These are phyloP conservation scores for Diaporthe vaccinii DNA, from an alignment of 2,329 filamentous ascomycete genomes.

Conservation along the genomic window DNA sequence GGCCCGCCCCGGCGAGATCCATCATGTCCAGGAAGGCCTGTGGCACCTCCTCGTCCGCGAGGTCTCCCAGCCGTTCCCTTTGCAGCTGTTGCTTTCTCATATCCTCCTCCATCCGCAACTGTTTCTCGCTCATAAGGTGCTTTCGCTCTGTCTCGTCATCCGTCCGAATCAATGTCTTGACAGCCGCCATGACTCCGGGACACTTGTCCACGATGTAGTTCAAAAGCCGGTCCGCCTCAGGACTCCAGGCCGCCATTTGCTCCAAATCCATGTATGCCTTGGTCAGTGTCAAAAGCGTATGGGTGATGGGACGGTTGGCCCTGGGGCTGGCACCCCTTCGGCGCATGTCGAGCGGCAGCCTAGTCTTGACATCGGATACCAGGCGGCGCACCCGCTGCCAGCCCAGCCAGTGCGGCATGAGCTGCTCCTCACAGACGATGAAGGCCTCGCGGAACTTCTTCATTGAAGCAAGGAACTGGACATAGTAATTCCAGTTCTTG, in stretches of 20 bases:
- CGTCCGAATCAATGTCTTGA: constrained; percentile 47
- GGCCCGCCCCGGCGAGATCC: constrained; percentile 26
- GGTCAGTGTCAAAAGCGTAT: constrained; percentile 63
- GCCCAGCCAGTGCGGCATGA: constrained; percentile 85
- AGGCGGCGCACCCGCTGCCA: constrained; percentile 65
- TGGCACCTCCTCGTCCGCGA: constrained; percentile 14
- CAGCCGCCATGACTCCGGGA: constrained; percentile 57
- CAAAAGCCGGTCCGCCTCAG: constrained; percentile 56
- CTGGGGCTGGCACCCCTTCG: constrained; percentile 54
- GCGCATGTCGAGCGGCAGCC: constrained; percentile 55
- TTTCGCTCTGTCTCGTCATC: constrained; percentile 45
- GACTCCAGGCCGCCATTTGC: constrained; percentile 63
- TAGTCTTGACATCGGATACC: constrained; percentile 45
- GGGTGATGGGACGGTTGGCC: constrained; percentile 56
- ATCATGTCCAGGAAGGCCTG: constrained; percentile 39
- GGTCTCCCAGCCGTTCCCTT: background rate
- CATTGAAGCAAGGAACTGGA: constrained; percentile 75
- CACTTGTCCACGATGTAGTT: constrained; percentile 55
- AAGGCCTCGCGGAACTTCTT: constrained; percentile 77
- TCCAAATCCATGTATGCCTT: constrained; percentile 65
- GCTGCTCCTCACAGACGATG: constrained; percentile 77
- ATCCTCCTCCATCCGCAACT: background rate
- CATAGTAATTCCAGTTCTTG: constrained; percentile 84
- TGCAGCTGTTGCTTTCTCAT: constrained; percentile 7
- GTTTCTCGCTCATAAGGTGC: constrained; percentile 42